Evolutionary conservation across 1,284 basidiomycete genomes (phyloP).

Genomic region (Moniliella sp.): DNA sequence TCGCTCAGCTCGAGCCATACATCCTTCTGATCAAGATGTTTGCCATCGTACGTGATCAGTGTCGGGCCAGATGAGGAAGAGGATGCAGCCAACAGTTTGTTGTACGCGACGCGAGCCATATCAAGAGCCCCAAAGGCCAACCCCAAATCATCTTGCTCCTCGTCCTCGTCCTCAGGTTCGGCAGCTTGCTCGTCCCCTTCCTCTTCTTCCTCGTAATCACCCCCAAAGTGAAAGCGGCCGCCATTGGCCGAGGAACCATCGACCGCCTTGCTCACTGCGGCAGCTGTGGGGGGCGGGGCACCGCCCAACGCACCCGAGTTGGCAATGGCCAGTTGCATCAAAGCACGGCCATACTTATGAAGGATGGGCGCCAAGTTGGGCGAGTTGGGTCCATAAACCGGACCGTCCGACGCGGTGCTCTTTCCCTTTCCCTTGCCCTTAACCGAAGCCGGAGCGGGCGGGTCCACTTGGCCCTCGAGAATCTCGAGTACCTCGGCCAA

Average conservation of each 20-base stretch:
- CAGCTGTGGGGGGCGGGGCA: slow-evolving; percentile 4
- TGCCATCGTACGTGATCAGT: slow-evolving; percentile 14
- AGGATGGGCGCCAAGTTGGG: slow-evolving; percentile 20
- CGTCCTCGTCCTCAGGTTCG: slow-evolving; percentile 8
- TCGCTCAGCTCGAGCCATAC: slow-evolving; percentile 22
- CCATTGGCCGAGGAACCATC: slow-evolving; percentile 5
- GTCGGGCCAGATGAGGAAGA: slow-evolving; percentile 1
- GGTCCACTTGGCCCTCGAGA: slow-evolving; percentile 6
- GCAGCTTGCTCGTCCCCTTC: slow-evolving; percentile 2
- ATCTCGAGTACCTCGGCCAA: slow-evolving; percentile 15
- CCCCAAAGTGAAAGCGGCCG: slow-evolving; percentile 19
- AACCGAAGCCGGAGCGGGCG: no score
- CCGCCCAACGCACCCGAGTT: slow-evolving; percentile 24
- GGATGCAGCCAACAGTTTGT: slow-evolving; percentile 9
- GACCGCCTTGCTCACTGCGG: slow-evolving; percentile 3
- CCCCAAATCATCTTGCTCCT: slow-evolving; percentile 23
- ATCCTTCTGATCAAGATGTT: slow-evolving; percentile 7
- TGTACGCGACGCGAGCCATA: slow-evolving; percentile 20
- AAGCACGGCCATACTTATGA: slow-evolving; percentile 22
- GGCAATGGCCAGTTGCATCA: slow-evolving; percentile 23
- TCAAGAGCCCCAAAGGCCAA: slow-evolving; percentile 25
- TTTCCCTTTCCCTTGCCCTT: slow-evolving; percentile 3
- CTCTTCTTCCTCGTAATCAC: slow-evolving; percentile 16
- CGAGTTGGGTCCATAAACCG: slow-evolving; percentile 19
- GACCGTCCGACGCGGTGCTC: no score